Base-by-base conservation (phyloP, 2,329 filamentous ascomycete genomes). In the Stachybotrys chartarum region DNA sequence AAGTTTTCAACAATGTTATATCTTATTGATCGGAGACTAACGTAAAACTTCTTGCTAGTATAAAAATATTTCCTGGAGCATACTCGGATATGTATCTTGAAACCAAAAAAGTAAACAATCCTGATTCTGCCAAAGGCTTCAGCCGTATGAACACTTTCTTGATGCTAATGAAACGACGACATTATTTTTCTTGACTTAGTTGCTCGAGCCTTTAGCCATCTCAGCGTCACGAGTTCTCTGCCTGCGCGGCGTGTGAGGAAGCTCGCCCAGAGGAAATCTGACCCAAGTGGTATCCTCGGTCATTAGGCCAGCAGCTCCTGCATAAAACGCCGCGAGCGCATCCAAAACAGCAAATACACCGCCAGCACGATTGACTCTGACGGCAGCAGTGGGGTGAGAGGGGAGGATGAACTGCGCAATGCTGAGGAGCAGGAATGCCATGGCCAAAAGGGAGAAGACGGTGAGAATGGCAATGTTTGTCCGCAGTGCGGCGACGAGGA, bases 351-450 rank as follows among this genome's bases (percentile, higher is more conserved):
- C 64, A 42, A 75, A 72, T 0, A 65, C 71, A 10, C 72, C 73
- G 1, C 73, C 74, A 0, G 68, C 62, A 50, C 70, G 71, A 64
- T 83, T 81, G 56, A 77, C 58, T 0, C 64, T 58, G 39, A 80
- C 64, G 3, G 79, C 77, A 1, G 63, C 68, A 1, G 60, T 66
- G 0, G 61, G 59, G 52, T 73, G 68, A 46, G 68, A 66, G 1
- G 71, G 69, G n/a, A 64, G 63, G 52, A 77, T 62, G 54, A 84
- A 78, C 65, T 86, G 79, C 2, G 76, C 78, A 49, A 87, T 70
- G 53, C 78, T 80, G 6, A 87, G 77, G 56, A 85, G 68, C 35
- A 86, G 70, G 64, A 85, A 85, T 1, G 79, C 78, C 30, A 86
- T 57, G 51, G 79, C 76, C 16, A 87, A 76, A 12, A 79, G 81